Conservation (phyloP, 1,139 yeast species). For the Hemisphaericaspora subhashii region DNA sequence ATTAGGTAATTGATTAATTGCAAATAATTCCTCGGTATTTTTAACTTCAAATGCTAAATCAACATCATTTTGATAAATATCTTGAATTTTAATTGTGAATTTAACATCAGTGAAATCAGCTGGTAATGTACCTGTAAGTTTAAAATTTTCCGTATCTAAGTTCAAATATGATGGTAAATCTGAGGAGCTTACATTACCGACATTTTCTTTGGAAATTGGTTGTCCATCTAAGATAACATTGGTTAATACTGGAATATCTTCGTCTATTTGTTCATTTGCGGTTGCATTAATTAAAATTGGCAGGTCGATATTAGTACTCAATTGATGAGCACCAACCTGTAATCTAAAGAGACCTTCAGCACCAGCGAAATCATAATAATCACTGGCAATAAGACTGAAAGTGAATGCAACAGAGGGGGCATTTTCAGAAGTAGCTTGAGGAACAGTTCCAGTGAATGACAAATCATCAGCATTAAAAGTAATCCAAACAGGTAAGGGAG, state of each 20-base stretch:
- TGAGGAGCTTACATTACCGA: constrained; percentile 50
- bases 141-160: constrained; percentile 40
- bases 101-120: constrained; percentile 37
- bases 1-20: constrained; percentile 49
- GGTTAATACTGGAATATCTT: constrained; percentile 58
- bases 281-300: constrained; percentile 68
- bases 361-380: constrained; percentile 73
- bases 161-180: constrained; percentile 63
- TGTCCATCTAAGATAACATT: constrained; percentile 61
- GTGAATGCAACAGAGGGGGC: constrained; percentile 83
- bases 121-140: constrained; percentile 64
- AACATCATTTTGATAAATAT: constrained; percentile 64
- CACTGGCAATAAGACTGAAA: constrained; percentile 79
- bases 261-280: constrained; percentile 51
- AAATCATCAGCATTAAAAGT: constrained; percentile 59
- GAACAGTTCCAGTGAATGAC: constrained; percentile 86
- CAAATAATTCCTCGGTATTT: constrained; percentile 52
- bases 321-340: constrained; percentile 83
- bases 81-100: constrained; percentile 61
- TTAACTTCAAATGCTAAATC: constrained; percentile 54
- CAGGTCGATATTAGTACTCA: constrained; percentile 60
- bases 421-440: constrained; percentile 75
- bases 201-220: constrained; percentile 47
- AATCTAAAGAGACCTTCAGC: constrained; percentile 68
- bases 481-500: constrained; percentile 92